These are phyloP conservation scores for Neopestalotiopsis rosae DNA, from an alignment of 2,329 filamentous ascomycete genomes.

Conservation along the genomic window DNA sequence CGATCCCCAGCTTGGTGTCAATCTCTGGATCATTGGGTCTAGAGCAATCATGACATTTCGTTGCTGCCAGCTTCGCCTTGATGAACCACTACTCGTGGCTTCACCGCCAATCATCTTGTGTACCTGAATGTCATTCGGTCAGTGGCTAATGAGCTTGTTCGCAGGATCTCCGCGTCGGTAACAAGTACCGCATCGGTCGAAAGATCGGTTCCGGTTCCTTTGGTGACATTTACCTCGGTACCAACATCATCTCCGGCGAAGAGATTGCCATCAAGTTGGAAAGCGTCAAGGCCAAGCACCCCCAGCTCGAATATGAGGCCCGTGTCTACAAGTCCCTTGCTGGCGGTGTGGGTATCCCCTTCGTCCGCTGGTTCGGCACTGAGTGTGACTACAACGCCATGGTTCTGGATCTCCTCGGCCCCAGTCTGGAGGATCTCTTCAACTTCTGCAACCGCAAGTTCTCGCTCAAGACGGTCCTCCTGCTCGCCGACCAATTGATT, in stretches of 20 bases:
- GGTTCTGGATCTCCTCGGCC: conserved; percentile 96
- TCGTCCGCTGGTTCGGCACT: conserved; percentile 99
- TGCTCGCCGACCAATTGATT: conserved; percentile 97
- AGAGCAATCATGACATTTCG: neutral
- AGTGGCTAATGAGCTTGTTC: conserved; percentile 42
- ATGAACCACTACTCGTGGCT: neutral
- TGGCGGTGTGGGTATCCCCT: conserved; percentile 96
- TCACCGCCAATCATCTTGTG: neutral
- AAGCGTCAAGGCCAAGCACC: conserved; percentile 99
- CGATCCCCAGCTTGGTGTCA: neutral
- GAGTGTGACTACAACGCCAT: conserved; percentile 99
- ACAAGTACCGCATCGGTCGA: conserved; percentile 99
- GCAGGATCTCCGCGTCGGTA: conserved; percentile 97
- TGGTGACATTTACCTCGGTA: conserved; percentile 98
- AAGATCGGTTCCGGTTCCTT: conserved; percentile 99
- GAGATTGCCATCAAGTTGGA: conserved; percentile 99
- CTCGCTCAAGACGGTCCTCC: conserved; percentile 95
- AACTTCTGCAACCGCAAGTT: conserved; percentile 99
- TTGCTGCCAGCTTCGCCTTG: neutral
- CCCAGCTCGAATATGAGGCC: conserved; percentile 97
- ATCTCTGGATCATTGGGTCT: neutral
- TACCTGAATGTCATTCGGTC: neutral
- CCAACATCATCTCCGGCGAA: conserved; percentile 99
- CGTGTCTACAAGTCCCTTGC: conserved; percentile 91
- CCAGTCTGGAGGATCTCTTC: conserved; percentile 96